Percentiles rank a stretch among this genome's conserved stretches.
Evolutionary conservation across 192 early-diverging fungal species (phyloP).

Genomic region (Geranomyces variabilis): DNA sequence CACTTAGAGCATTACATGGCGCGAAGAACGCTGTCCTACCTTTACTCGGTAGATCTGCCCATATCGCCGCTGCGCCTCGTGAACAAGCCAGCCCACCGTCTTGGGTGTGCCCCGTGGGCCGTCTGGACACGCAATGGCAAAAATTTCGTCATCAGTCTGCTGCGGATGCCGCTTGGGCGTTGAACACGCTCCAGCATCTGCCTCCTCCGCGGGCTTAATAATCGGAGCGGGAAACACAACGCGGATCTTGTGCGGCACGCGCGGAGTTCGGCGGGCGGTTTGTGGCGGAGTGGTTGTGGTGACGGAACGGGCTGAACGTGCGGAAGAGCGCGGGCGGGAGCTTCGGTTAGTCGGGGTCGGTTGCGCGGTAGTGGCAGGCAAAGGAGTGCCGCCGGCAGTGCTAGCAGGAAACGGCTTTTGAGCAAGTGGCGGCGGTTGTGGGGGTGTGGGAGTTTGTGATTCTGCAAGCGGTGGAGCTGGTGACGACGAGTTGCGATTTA

Average conservation of each 20-base stretch:
- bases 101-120: conserved; percentile 41
- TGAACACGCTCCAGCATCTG: too few relatives aligned
- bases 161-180: too few relatives aligned
- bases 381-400: too few relatives aligned
- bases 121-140: conserved; percentile 29
- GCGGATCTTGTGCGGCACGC: conserved; percentile 25
- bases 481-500: not conserved
- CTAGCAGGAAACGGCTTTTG: not conserved
- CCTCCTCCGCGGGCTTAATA: too few relatives aligned
- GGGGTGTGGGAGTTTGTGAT: not conserved
- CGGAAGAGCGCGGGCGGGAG: not conserved
- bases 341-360: not conserved
- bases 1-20: too few relatives aligned
- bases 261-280: not conserved
- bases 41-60: conserved; percentile 25
- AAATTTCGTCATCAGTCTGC: conserved; percentile 19
- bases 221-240: conserved; percentile 10
- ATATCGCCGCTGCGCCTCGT: conserved; percentile 33
- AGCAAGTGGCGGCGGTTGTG: not conserved
- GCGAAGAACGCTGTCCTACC: conserved; percentile 4
- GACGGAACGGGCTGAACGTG: not conserved
- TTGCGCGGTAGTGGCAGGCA: not conserved
- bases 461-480: not conserved
- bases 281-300: not conserved
- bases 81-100: conserved; percentile 35